These are phyloP conservation scores for Chlorella sp. DNA, from an alignment of 139 green algal species.

Conservation along the genomic window DNA sequence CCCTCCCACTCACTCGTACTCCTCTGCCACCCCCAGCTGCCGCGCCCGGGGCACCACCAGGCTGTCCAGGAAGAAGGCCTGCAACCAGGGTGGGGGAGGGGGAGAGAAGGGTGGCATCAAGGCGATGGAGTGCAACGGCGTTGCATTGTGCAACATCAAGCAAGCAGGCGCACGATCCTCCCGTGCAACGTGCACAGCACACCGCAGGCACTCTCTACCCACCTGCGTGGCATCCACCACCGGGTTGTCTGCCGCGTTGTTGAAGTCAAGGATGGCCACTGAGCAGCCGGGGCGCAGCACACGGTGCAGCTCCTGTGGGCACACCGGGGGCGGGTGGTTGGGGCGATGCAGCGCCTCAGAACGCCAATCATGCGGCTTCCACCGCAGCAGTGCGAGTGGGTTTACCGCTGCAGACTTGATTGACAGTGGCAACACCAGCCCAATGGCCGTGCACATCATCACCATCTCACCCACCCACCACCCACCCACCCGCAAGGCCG, in stretches of 20 bases:
- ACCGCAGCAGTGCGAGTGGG: too few species aligned
- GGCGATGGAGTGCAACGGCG: too few species aligned
- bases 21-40: constrained; percentile 72
- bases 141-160: too few species aligned
- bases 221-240: constrained; percentile 72
- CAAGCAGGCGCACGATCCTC: too few species aligned
- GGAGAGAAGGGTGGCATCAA: not conserved
- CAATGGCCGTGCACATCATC: too few species aligned
- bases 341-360: too few species aligned
- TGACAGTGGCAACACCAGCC: too few species aligned
- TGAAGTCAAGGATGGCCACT: constrained; percentile 97
- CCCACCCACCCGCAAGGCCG: constrained; percentile 34
- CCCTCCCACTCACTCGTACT: constrained; percentile 77
- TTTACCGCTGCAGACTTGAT: too few species aligned
- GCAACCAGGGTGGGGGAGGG: not conserved
- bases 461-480: not conserved
- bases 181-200: too few species aligned
- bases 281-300: constrained; percentile 85
- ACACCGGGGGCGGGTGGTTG: not conserved
- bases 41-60: constrained; percentile 91
- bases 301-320: constrained; percentile 84
- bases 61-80: constrained; percentile 78
- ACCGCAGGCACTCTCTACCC: not conserved
- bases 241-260: constrained; percentile 79
- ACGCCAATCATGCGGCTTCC: too few species aligned